Base-by-base conservation (phyloP, 345 rosid genomes). In the Eutrema japonicum region DNA sequence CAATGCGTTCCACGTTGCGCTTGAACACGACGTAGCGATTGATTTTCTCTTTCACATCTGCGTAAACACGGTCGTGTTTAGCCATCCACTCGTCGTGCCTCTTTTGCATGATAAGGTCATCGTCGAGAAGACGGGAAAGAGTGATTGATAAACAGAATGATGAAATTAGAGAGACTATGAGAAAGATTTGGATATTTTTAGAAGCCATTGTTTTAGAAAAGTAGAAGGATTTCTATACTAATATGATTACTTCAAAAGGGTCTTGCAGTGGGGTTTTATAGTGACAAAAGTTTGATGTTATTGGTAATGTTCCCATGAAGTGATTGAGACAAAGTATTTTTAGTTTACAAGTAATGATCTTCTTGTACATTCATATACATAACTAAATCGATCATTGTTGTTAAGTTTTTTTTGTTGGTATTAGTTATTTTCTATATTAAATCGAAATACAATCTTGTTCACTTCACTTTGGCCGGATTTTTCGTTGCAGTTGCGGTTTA, bases 31-130 rank as follows among this genome's bases (percentile, higher is more conserved):
- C 35, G 35, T 42, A 85, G 45, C 85, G 84, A 33, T 30, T 60
- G 32, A 51, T 75, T 59, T 80, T 74, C 70, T 82, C 73, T 3
- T 54, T 62, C 0, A 53, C 9, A 8, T 78, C 82, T 3, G 61
- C 16, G 40, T 85, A 85, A 69, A 79, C 71, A 26, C 78, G 81
- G 8, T 73, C 74, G 2, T 79, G 75, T 22, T 43, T 14, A 18
- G 80, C 32, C 82, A 82, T 79, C 87, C 87, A 81, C 22, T 80
- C 72, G 36, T 67, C 37, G 38, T 82, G 79, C 46, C 70, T 77
- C 53, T 77, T 72, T 54, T 64, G 59, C 85, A 79, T 82, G 54
- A 48, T 50, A 57, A 58, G 70, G 13, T 76, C 77, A 53, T 70
- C 61, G 3, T 73, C 58, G 9, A 79, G 68, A 7, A 77, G 76